A percentile compares a stretch with the other conserved stretches of the same genome.
Evolutionary conservation across 148 eudicot species (phyloP).

Genomic region (Bassia scoparia): DNA sequence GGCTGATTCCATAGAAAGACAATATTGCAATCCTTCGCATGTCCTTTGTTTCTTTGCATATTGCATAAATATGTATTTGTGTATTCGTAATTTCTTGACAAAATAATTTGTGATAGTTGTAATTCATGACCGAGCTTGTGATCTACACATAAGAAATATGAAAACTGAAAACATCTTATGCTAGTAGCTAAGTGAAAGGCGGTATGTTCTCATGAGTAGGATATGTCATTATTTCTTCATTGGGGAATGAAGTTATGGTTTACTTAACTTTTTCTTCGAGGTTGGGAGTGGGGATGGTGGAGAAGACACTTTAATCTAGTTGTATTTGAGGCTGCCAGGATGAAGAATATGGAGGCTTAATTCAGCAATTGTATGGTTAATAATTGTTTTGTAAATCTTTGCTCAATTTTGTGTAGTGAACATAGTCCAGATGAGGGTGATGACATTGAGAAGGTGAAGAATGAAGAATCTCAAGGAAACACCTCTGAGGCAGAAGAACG

Average conservation of each 20-base stretch:
- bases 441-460: conserved; percentile 38
- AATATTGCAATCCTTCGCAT: background rate
- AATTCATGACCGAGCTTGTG: background rate
- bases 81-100: too few relatives aligned
- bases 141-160: background rate
- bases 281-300: background rate
- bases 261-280: background rate
- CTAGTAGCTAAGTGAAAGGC: background rate
- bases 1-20: background rate
- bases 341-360: background rate
- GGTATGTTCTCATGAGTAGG: background rate
- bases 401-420: conserved; percentile 30
- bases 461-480: conserved; percentile 36
- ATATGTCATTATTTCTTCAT: background rate
- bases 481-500: conserved; percentile 37
- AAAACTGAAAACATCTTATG: background rate
- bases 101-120: too few relatives aligned
- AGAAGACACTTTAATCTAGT: background rate
- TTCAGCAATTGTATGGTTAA: background rate
- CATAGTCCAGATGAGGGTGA: conserved; percentile 44
- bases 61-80: too few relatives aligned
- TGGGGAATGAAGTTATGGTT: background rate
- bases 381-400: conserved; percentile 8
- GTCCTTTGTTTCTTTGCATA: background rate
- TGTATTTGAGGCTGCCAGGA: background rate